phyloP scores from a whole-genome alignment of 2,329 filamentous ascomycete genomes.

The Stagonosporopsis rhizophila region DNA sequence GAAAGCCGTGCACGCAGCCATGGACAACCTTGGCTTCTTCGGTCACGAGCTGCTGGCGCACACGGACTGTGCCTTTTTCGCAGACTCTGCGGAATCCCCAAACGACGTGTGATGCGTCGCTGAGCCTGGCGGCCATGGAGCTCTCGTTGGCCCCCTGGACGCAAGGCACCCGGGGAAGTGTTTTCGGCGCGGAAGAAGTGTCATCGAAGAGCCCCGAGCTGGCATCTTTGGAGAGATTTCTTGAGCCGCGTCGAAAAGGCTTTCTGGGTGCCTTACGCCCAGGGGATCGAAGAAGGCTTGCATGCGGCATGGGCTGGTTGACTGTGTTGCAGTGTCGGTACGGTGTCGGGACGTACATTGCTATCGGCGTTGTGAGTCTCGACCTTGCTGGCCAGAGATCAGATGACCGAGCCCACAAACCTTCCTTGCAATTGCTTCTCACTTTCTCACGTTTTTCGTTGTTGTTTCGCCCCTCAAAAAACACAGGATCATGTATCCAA shows the following conservation, averaged over 20 bases:
- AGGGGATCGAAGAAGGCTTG: neutral
- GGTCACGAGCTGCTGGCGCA: neutral
- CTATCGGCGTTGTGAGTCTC: neutral
- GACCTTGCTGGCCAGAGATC: neutral
- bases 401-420: neutral
- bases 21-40: neutral
- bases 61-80: neutral
- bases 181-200: neutral
- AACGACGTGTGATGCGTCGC: neutral
- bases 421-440: too few relatives aligned
- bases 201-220: neutral
- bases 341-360: neutral
- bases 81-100: too few relatives aligned
- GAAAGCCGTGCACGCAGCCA: neutral
- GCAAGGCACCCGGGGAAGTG: neutral
- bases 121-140: neutral
- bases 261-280: neutral
- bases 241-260: neutral
- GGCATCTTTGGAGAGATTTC: neutral
- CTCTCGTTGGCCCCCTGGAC: neutral
- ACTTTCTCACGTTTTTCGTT: too few relatives aligned
- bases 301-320: neutral
- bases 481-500: neutral
- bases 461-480: too few relatives aligned
- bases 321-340: neutral